Base-by-base conservation (phyloP, 169 alveolate species). In the Plasmodium vinckei region DNA sequence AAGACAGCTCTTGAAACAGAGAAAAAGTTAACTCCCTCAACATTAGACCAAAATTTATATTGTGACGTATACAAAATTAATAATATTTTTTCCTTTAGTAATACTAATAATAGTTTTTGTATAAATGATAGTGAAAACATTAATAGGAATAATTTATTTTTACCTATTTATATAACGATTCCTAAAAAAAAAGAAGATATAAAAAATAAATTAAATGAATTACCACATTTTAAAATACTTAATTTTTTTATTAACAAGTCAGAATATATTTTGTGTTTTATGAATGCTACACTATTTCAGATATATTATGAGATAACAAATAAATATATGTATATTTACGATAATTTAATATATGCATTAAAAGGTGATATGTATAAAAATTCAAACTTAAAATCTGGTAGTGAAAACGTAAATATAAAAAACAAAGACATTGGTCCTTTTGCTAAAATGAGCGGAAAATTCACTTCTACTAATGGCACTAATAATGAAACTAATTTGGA, bases 171-270 rank as follows among this genome's bases (percentile, higher is more conserved):
- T 63, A 21, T 75, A 9, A 75, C 9, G 13, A 47, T 75, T 1
- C 64, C 64, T 46, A 75, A 17, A 27, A 54, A 75, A 13, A 75
- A 75, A 19, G 46, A 25, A n/a, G 19, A 63, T 25, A 63, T 75
- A 54, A 61, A 49, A 47, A 75, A 75, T 12, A 75, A 61, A 44
- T 15, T 75, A 75, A 44, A 51, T 25, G 53, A 27, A 3, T 60
- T 75, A 19, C 9, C 23, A 54, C 61, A 63, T 54, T 53, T 17
- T 25, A 25, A 39, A 49, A 75, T 75, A 27, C 73, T 68, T 6
- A 75, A 75, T 75, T 75, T 75, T 63, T 75, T 75, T 63, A 6
- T 47, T 9, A 75, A 75, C 63, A 75, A 75, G 15, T 75, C 67
- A 64, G 88, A 75, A 63, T 75, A 75, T 49, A 51, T 75, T 49